phyloP scores from a whole-genome alignment of 257 asterid species.

The Scutellaria barbata region DNA sequence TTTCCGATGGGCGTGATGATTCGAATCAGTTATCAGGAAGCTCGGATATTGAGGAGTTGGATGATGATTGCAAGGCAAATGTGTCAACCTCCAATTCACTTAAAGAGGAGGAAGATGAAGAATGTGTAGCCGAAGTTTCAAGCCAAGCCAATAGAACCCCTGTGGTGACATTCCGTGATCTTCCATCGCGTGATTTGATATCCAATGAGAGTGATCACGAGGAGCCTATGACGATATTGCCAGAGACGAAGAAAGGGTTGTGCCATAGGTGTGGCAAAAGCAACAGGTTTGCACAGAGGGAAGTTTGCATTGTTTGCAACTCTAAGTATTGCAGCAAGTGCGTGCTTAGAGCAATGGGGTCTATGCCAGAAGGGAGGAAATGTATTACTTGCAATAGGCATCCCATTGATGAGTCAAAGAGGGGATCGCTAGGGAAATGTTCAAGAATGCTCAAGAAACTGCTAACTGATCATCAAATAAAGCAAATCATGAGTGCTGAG shows the following conservation, averaged over 20 bases:
- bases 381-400: conserved; percentile 69
- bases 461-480: conserved; percentile 47
- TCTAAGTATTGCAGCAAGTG: conserved; percentile 80
- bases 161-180: conserved; percentile 54
- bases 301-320: conserved; percentile 77
- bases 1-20: conserved; percentile 51
- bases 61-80: conserved; percentile 42
- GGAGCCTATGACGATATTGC: conserved; percentile 28
- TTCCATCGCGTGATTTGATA: conserved; percentile 35
- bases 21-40: conserved; percentile 51
- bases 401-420: conserved; percentile 61
- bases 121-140: conserved; percentile 43
- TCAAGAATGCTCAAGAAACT: conserved; percentile 68
- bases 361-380: conserved; percentile 96
- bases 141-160: conserved; percentile 41
- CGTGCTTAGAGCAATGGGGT: conserved; percentile 90
- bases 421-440: conserved; percentile 72
- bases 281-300: conserved; percentile 64
- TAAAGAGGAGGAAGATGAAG: conserved; percentile 41
- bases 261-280: conserved; percentile 67
- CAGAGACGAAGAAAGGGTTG: conserved; percentile 57
- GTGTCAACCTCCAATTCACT: conserved; percentile 31
- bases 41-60: conserved; percentile 67
- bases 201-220: conserved; percentile 48
- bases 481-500: conserved; percentile 64